Evolutionary conservation across 2,329 filamentous ascomycete genomes (phyloP), one percentile per base, ranked within the genome.

Genomic region (Beauveria sp.): DNA sequence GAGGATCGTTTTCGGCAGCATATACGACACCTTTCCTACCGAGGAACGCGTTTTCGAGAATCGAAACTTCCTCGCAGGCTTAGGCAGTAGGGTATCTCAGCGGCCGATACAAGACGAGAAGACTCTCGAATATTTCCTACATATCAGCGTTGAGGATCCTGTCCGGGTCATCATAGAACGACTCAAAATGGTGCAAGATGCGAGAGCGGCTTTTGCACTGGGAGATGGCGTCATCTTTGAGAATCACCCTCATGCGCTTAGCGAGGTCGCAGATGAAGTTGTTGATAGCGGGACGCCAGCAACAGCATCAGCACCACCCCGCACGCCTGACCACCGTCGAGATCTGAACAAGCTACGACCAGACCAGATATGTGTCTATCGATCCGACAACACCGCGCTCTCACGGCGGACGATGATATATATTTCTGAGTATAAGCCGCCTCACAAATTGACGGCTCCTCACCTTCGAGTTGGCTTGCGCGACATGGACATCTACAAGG

Each of bases 401-500:
- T 5, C 46, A 9, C 59, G 16, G 10, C 67, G 61, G 5, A 63
- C 28, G 7, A 72, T 74, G 61, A 57, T 69, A 6, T 74, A 71
- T 31, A 62, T 78, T 51, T 69, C 71, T 34, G 74, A 83, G 68
- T 79, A 81, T 65, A 83, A 81, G 69, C 66, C 76, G 18, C 79
- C 77, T 0, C 73, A 80, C 65, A 80, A 82, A 65, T 66, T 83
- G 2, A 75, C 75, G 7, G 67, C 72, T 43, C 65, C 65, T 18
- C 72, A 79, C 64, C 76, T 83, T 56, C 73, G 75, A 40, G 61
- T 71, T 24, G 75, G 79, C 38, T 72, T 83, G 1, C 70, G 73
- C 16, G 64, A 69, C 1, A 78, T 79, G 69, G 69, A 78, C 60
- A 73, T 81, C 22, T 66, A 72, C 49, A 68, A 74, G n/a, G 72